Base-by-base conservation (phyloP, 1,284 basidiomycete species). In the Salmacisia buchloeana region DNA sequence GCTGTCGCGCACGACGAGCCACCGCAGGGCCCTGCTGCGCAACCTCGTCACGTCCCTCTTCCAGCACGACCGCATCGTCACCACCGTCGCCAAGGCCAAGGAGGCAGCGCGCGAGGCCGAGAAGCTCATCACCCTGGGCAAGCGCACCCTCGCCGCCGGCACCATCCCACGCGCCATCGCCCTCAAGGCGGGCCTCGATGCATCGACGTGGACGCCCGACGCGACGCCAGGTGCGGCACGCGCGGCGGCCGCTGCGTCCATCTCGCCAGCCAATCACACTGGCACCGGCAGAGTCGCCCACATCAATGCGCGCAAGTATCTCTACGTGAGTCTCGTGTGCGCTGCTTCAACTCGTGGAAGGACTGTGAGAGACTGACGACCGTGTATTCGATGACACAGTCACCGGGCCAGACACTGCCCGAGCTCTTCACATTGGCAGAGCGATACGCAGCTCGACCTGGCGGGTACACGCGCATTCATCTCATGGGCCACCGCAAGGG, bases 391-490 rank as follows among this genome's bases (percentile, higher is more conserved):
- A 0, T 12, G 6, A 29, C n/a, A 13, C 59, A 60, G 38, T 63
- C 67, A 6, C 70, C 61, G 62, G 72, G 59, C 66, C 76, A 64
- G 85, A 87, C 57, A 35, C 82, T 93, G 25, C 86, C 88, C 21
- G 94, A 94, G 80, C 93, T 97, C 78, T 84, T 84, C 10, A 85
- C 86, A 5, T 87, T 97, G 62, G 87, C 92, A 0, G 79, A 86
- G 69, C 88, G 96, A 49, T 99, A 97, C 81, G 85, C 86, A 1
- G 78, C 85, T 23, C 86, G 96, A 4, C 88, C 88, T 3, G 96
- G 96, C 10, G 96, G 96, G 6, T 99, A 97, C 83, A 98, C 96
- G 6, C 87, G 96, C 29, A 88, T 98, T 68, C 88, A 92, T 80
- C 91, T 89, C 77, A 90, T 88, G 70, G 96, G 94, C 41, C 86